Evolutionary conservation across 2,329 filamentous ascomycete genomes (phyloP).

Genomic region (Verruconis gallopava): DNA sequence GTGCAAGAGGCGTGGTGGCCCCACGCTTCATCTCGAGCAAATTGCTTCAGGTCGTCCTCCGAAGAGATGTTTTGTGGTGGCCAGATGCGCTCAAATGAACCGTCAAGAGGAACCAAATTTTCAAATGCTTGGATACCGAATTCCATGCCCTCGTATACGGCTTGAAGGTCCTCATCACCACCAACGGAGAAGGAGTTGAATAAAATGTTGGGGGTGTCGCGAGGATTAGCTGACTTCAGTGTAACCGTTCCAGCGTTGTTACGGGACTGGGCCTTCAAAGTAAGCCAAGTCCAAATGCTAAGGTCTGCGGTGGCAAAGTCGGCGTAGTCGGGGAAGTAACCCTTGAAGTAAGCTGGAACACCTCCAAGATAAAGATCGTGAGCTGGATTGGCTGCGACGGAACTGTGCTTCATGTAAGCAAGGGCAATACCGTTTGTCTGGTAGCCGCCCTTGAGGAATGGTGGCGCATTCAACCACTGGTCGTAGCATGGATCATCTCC

Average conservation of each 20-base stretch:
- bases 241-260: conserved; percentile 47
- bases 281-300: not conserved
- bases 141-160: conserved; percentile 42
- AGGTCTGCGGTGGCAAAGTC: not conserved
- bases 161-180: conserved; percentile 37
- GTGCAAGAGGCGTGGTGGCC: conserved; percentile 46
- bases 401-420: conserved; percentile 30
- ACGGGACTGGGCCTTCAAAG: conserved; percentile 36
- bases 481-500: not conserved
- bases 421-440: conserved; percentile 40
- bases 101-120: conserved; percentile 31
- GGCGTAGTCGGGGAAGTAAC: conserved; percentile 43
- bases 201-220: conserved; percentile 47
- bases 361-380: conserved; percentile 45
- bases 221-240: conserved; percentile 48
- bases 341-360: conserved; percentile 40
- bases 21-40: conserved; percentile 17
- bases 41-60: conserved; percentile 26
- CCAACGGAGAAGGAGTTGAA: conserved; percentile 32
- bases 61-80: conserved; percentile 30
- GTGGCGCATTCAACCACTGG: conserved; percentile 8
- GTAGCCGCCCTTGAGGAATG: conserved; percentile 9
- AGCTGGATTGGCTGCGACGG: conserved; percentile 24
- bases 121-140: conserved; percentile 21
- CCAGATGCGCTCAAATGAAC: conserved; percentile 15